Base-by-base conservation (phyloP, 1,139 yeast genomes). In the Geotrichum restrictum region DNA sequence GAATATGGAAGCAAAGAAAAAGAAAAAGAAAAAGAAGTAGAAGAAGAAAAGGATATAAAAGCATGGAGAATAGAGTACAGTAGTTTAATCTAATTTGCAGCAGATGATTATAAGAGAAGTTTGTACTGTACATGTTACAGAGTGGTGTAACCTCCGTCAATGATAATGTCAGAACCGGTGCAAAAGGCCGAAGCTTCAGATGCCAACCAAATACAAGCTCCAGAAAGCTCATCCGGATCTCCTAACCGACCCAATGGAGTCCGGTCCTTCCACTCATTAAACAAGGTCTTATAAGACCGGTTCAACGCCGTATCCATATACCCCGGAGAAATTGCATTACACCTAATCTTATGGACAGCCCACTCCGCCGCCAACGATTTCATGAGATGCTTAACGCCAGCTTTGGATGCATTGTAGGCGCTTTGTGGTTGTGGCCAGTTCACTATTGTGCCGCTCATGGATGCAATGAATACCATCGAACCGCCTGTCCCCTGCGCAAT, bases 231-330 rank as follows among this genome's bases (percentile, higher is more conserved):
- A 61, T 82, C 80, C 49, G 84, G 75, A 62, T 79, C 74, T 37
- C 83, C 88, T 61, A 82, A 80, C 66, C 88, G 77, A 39, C 86
- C 86, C 73, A 82, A 67, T 3, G 88, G 88, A 45, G 83, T 83
- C 67, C 82, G 74, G 55, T 73, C 74, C 73, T 76, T 75, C 83
- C 83, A 79, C 58, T 74, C 78, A 56, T 69, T 63, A 69, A 76
- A 77, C 59, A 74, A 64, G 29, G 73, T 63, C 52, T 76, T 76
- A 64, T 74, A 80, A 41, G 81, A 71, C 34, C 75, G 73, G 67
- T 74, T 74, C 58, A 81, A 76, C 43, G 82, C 83, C 13, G 83
- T 79, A 60, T 73, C 77, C 72, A 79, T 76, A 66, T 78, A 79
- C 1, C 83, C 83, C 2, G 83, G 83, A 24, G 80, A 75, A 58